A percentile compares a stretch with the other conserved stretches of the same genome.
These are phyloP conservation scores for Clonostachys rosea DNA, from an alignment of 2,329 filamentous ascomycete genomes.

Conservation along the genomic window DNA sequence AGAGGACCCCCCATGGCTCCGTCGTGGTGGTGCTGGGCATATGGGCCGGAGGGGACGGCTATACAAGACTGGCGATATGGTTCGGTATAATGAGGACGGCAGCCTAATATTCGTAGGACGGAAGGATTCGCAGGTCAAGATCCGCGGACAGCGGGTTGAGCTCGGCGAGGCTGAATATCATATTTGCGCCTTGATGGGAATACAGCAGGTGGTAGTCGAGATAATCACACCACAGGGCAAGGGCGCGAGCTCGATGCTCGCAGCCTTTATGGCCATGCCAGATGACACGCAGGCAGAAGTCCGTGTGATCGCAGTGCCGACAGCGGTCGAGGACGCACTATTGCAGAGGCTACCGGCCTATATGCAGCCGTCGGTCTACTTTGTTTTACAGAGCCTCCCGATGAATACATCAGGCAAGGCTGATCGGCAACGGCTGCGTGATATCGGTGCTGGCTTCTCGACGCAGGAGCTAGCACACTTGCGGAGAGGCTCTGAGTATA, in stretches of 20 bases:
- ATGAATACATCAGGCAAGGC: background rate
- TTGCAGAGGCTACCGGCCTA: constrained; percentile 1
- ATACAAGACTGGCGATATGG: constrained; percentile 8
- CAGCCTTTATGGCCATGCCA: background rate
- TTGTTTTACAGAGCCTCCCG: background rate
- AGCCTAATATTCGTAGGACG: constrained; percentile 37
- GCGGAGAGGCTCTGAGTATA: background rate
- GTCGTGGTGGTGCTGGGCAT: constrained; percentile 17
- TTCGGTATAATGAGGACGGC: constrained; percentile 19
- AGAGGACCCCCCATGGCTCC: constrained; percentile 26
- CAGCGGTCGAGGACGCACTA: background rate
- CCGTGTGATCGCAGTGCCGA: background rate
- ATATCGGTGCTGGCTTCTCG: background rate
- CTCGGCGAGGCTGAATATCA: constrained; percentile 22
- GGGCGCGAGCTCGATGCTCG: background rate
- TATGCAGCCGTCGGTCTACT: constrained; percentile 4
- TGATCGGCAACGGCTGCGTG: background rate
- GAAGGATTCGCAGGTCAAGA: constrained; percentile 51
- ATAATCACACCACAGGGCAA: background rate
- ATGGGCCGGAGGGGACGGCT: constrained; percentile 33
- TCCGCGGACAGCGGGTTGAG: constrained; percentile 55
- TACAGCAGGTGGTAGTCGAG: constrained; percentile 1
- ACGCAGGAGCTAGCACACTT: background rate
- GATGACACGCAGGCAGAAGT: background rate
- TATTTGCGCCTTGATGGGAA: background rate